Evolutionary conservation across 2,329 filamentous ascomycete genomes (phyloP).

Genomic region (Eurotiales sp.): DNA sequence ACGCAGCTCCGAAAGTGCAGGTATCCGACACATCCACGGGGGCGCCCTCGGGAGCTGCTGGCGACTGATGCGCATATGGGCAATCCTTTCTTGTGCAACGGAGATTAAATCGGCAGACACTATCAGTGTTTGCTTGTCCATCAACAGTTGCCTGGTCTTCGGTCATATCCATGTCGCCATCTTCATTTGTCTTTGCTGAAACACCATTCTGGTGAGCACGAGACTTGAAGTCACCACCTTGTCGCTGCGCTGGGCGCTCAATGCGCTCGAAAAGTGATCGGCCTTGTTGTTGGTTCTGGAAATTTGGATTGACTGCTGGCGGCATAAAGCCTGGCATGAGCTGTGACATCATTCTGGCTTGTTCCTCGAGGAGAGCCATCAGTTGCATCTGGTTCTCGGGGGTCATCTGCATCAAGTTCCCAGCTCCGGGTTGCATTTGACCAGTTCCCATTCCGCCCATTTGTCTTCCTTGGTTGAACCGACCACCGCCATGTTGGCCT

Average conservation of each 20-base stretch:
- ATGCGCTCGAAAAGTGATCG: slow-evolving; percentile 74
- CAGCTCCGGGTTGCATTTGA: slow-evolving; percentile 28
- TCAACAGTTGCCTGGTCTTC: slow-evolving; percentile 29
- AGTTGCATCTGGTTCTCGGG: slow-evolving; percentile 69
- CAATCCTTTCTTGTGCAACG: slow-evolving; percentile 85
- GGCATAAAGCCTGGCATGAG: slow-evolving; percentile 56
- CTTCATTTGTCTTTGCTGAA: slow-evolving; percentile 20
- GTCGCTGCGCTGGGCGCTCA: slow-evolving; percentile 48
- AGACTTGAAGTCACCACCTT: slow-evolving; percentile 53
- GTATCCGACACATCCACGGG: slow-evolving; percentile 74
- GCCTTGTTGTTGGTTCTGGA: slow-evolving; percentile 45
- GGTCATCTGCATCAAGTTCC: slow-evolving; percentile 55
- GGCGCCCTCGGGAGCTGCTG: slow-evolving; percentile 73
- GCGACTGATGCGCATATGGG: slow-evolving; percentile 90
- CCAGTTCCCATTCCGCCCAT: slow-evolving; percentile 42
- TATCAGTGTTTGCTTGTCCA: slow-evolving; percentile 56
- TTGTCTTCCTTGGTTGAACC: slow-evolving; percentile 47
- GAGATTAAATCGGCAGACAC: slow-evolving; percentile 84
- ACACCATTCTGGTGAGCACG: slow-evolving; percentile 30
- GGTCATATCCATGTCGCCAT: slow-evolving; percentile 37
- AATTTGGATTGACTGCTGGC: slow-evolving; percentile 52
- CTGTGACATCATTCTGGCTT: slow-evolving; percentile 80
- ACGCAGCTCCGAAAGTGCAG: slow-evolving; percentile 83
- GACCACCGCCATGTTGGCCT: slow-evolving; percentile 43
- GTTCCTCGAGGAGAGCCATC: slow-evolving; percentile 76